A percentile compares a stretch with the other conserved stretches of the same genome.
Conservation (phyloP, 768 basidiomycete species). For the Mycena vulgaris region DNA sequence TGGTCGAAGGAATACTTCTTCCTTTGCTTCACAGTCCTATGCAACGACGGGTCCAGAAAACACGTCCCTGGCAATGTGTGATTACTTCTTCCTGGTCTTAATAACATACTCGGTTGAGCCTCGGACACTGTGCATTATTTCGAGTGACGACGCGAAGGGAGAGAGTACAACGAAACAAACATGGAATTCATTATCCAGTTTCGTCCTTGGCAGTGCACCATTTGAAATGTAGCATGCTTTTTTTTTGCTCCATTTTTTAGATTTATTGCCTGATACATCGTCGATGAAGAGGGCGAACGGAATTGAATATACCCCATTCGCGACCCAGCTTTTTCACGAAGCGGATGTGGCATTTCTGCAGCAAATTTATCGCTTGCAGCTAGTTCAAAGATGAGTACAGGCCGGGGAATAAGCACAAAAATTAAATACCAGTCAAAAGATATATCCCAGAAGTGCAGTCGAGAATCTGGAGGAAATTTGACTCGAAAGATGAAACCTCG, state of each 20-base stretch:
- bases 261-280: constrained; percentile 47
- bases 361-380: constrained; percentile 1
- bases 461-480: constrained; percentile 13
- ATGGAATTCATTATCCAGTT: constrained; percentile 39
- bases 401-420: neutral
- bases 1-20: constrained; percentile 21
- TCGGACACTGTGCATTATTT: constrained; percentile 37
- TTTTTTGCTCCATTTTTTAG: constrained; percentile 49
- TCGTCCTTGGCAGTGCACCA: constrained; percentile 36
- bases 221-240: constrained; percentile 40
- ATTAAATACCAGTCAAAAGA: neutral
- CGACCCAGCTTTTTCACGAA: constrained; percentile 30
- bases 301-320: constrained; percentile 30
- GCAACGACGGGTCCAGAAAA: constrained; percentile 9
- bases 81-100: neutral
- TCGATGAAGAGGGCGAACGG: constrained; percentile 42
- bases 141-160: constrained; percentile 37
- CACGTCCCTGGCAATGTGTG: neutral
- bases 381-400: neutral
- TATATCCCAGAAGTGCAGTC: constrained; percentile 13
- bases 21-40: constrained; percentile 21
- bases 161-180: constrained; percentile 42
- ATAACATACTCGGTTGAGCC: constrained; percentile 26
- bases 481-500: constrained; percentile 1
- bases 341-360: constrained; percentile 15